Evolutionary conservation across 108 stramenopile species (phyloP), one percentile per base, ranked within the genome.

Genomic region (Parietichytrium sp.): DNA sequence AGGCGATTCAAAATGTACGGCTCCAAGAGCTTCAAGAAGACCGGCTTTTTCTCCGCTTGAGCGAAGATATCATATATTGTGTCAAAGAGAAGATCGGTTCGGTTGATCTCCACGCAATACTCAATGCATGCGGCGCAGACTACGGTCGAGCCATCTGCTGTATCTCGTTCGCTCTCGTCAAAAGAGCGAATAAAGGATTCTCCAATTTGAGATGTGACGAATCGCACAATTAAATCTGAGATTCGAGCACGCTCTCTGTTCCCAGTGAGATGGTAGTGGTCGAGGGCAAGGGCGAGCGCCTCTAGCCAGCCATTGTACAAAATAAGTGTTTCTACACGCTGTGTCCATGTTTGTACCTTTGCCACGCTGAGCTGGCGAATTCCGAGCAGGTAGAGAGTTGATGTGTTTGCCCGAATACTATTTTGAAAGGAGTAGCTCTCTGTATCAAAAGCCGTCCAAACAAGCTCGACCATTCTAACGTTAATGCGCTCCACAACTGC

Each of bases 71-170:
- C 25, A 42, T 72, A 72, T 0, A 72, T 42, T n/a, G 61, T 72
- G 42, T 72, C 61, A 72, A 72, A 72, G 61, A 72, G 61, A 45
- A 18, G 45, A 42, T 72, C 61, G 33, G 61, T 72, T 25, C 45
- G 36, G 20, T 72, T 42, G 1, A 72, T 72, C 20, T 72, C 61
- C 23, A 72, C 61, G 42, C 61, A 72, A 25, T 23, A 72, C 33
- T 72, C 61, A 10, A 72, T 72, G 42, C 61, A 72, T n/a, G 61
- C 61, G 15, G 61, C 61, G 38, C 36, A 33, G 12, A 72, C 15
- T 42, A 72, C 3, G 42, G 61, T n/a, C 61, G 61, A 45, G 23
- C 61, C 61, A 6, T 33, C 61, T 15, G 61, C 61, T 10, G 61
- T 72, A n/a, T n/a, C n/a, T n/a, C n/a, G n/a, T n/a, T n/a, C n/a